Evolutionary conservation across 2,329 filamentous ascomycete species (phyloP), one percentile per base, ranked within the genome.

Genomic region (Pseudogymnoascus destructans): DNA sequence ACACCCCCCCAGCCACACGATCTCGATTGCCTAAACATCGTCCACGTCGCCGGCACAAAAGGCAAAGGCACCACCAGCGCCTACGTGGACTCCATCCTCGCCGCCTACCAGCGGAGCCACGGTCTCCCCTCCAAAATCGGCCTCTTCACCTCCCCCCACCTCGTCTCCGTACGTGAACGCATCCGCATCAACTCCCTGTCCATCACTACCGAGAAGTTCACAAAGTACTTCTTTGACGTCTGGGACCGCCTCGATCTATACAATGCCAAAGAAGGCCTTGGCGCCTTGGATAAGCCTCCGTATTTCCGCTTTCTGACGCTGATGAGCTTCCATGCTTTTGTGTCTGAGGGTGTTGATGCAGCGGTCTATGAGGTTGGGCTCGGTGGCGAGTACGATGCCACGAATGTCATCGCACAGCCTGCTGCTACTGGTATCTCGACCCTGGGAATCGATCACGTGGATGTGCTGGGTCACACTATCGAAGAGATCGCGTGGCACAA

Each of bases 21-120:
- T 6, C 52, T 55, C 17, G 33, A 32, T 21, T 36, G 27, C 52
- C 13, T 60, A 13, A 55, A 60, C 5, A 25, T 78, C 63, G 81
- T 95, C 60, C 91, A 96, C 68, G 82, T 96, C 40, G 87, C 91
- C 0, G 91, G 91, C 13, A 95, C 91, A 7, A 96, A 96, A 70
- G 91, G 91, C 61, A 96, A 96, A 71, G 91, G 91, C 38, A 93
- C 88, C 2, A 90, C 89, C 0, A 89, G 87, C 63, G 86, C 91
- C 8, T 92, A 91, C 69, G 80, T 89, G 17, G 89, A 89, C 11
- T 84, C 84, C 2, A 87, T 95, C 62, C 75, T 95, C n/a, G 73
- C 77, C 3, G 80, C 85, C 64, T 85, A 85, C 67, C 70, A 49
- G 15, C 15, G 13, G 13, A 15, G 17, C 13, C 13, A 21, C 5